Evolutionary conservation across 208 protist species (phyloP), one percentile per base, ranked within the genome.

Genomic region (Acanthamoeba triangularis): DNA sequence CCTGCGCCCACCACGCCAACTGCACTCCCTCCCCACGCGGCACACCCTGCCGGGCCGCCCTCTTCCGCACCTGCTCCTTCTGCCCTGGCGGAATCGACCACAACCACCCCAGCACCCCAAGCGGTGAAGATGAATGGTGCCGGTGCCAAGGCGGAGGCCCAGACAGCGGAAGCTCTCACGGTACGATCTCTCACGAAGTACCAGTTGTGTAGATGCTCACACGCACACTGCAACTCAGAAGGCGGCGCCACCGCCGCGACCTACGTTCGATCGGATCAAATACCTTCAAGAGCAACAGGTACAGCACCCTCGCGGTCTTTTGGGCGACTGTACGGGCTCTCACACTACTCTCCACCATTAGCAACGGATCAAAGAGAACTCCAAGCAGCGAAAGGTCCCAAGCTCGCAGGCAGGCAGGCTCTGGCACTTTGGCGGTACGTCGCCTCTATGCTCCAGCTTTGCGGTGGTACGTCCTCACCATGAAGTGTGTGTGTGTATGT

Each of bases 371-470:
- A 65, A 90, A 41, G 52, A 90, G 54, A 56, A 90, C 33, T 90
- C 82, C 10, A 90, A 63, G 49, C 82, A 90, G 33, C 82, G 82
- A 20, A 65, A 56, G 30, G 82, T 90, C 7, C 82, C 82, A 0
- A 67, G 52, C 47, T 90, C 82, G 49, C 82, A 56, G 82, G n/a
- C 25, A 0, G n/a, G 52, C 33, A 30, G 82, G 14, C 82, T 90
- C 6, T 90, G 82, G 82, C 82, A 90, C 52, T 90, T 90, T 47
- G 82, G 82, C n/a, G 82, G 82, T 90, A 67, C n/a, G n/a, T n/a
- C n/a, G n/a, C n/a, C n/a, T n/a, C n/a, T n/a, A n/a, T n/a, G n/a
- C n/a, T n/a, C n/a, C n/a, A n/a, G n/a, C n/a, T n/a, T n/a, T n/a
- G n/a, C 41, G 3, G 5, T 20, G 65, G 28, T 33, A 10, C 67